phyloP scores from a whole-genome alignment of 2,329 filamentous ascomycete genomes.

The Aureobasidium musti region DNA sequence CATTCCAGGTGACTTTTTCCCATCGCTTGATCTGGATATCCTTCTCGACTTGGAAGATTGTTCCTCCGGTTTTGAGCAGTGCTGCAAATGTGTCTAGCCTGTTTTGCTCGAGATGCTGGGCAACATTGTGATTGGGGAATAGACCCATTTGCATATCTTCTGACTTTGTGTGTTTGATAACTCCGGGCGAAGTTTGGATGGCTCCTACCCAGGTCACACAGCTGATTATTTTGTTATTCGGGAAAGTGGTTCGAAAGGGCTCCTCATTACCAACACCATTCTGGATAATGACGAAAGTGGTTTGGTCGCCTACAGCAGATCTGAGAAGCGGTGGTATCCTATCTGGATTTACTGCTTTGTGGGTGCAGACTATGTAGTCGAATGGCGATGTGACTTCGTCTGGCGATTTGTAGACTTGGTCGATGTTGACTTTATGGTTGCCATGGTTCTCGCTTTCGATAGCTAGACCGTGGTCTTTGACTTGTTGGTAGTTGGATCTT shows the following conservation, averaged over 20 bases:
- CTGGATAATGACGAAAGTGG: constrained; percentile 63
- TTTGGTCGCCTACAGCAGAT: constrained; percentile 46
- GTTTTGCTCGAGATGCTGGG: constrained; percentile 40
- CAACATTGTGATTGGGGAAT: constrained; percentile 46
- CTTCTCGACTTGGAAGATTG: constrained; percentile 52
- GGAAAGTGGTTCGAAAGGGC: constrained; percentile 54
- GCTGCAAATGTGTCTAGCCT: constrained; percentile 48
- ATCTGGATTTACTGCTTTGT: constrained; percentile 48
- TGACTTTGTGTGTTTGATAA: constrained; percentile 54
- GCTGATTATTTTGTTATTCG: constrained; percentile 56
- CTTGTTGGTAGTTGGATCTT: constrained; percentile 51
- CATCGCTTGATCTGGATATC: constrained; percentile 61
- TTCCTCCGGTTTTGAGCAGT: constrained; percentile 49
- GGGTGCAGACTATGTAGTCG: constrained; percentile 52
- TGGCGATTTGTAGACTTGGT: constrained; percentile 44
- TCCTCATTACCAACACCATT: constrained; percentile 65
- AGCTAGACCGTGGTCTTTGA: constrained; percentile 47
- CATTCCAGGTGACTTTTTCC: constrained; percentile 64
- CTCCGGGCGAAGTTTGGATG: constrained; percentile 53
- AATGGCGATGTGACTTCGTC: constrained; percentile 41
- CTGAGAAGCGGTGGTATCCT: constrained; percentile 45
- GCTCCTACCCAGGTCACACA: constrained; percentile 60
- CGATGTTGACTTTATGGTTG: constrained; percentile 36
- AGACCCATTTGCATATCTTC: constrained; percentile 60
- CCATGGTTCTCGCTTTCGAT: constrained; percentile 49